Base-by-base conservation (phyloP, 805 yeast genomes). In the Vanderwaltozyma polyspora region DNA sequence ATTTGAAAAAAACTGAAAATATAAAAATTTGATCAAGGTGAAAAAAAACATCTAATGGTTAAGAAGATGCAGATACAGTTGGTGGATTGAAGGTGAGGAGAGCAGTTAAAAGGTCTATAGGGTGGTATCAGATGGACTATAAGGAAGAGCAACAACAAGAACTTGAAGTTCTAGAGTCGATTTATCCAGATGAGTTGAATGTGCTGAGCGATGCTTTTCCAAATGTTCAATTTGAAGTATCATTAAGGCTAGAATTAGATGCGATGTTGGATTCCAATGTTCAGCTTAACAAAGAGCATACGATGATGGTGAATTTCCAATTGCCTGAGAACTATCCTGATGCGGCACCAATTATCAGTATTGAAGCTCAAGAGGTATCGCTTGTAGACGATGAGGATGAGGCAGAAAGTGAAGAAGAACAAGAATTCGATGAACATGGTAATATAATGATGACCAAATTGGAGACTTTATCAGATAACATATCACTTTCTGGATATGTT, bases 121-220 rank as follows among this genome's bases (percentile, higher is more conserved):
- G n/a, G n/a, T n/a, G n/a, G n/a, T n/a, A n/a, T n/a, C n/a, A 31
- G 5, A 83, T 83, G 94, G 87, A 81, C 47, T 72, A 77, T 37
- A 52, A 58, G 34, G 95, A 83, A 55, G 96, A 91, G 52, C 96
- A 89, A 54, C 57, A 52, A 19, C 95, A 89, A 60, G 98, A 89
- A 57, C 55, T 91, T 30, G 96, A 87, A 57, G 86, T 91, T 34
- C 68, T 89, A 38, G 78, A 83, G 52, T 78, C 93, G 13, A 89
- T 89, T 36, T 89, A 91, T 55, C 98, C 97, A 5, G 96, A 89
- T 52, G 98, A 89, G 56, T 43, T 60, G 25, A 59, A 63, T 8
- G 46, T 66, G 24, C 51, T 70, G 1, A 70, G 68, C 15, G 57
- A 64, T 6, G 66, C 66, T 25, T 82, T 74, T 52, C 65, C 72